Evolutionary conservation across 164 flowering plant species (phyloP).

Genomic region (Vitis riparia): DNA sequence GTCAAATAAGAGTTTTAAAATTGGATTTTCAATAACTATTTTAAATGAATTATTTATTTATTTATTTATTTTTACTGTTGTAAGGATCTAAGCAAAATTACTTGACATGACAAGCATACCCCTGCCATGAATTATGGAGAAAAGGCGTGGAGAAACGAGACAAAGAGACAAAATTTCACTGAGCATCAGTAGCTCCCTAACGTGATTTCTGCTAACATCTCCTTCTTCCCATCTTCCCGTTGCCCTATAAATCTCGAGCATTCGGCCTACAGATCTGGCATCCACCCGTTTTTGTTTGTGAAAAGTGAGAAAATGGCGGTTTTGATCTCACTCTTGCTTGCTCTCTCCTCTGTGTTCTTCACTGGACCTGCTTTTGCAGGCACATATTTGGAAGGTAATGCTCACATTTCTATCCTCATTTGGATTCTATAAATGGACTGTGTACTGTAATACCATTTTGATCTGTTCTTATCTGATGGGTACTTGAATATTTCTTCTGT

Average conservation of each 20-base stretch:
- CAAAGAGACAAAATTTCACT: neutral
- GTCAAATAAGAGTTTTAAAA: too few relatives aligned
- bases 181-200: neutral
- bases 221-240: neutral
- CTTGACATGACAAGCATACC: neutral
- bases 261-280: neutral
- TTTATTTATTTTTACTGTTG: too few relatives aligned
- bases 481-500: neutral
- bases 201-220: slow-evolving; percentile 17
- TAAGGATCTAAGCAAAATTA: too few relatives aligned
- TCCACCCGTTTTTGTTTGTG: neutral
- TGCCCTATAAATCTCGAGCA: slow-evolving; percentile 8
- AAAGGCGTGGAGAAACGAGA: neutral
- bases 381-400: slow-evolving; percentile 26
- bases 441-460: neutral
- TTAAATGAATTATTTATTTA: too few relatives aligned
- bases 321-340: slow-evolving; percentile 14
- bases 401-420: neutral
- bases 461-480: neutral
- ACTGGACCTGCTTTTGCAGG: slow-evolving; percentile 19
- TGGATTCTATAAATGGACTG: neutral
- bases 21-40: too few relatives aligned
- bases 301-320: slow-evolving; percentile 9
- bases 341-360: slow-evolving; percentile 15
- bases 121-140: slow-evolving; percentile 9